Percentiles rank a stretch among this genome's conserved stretches.
These are phyloP conservation scores for Amanita rimosa DNA, from an alignment of 768 basidiomycete genomes.

Conservation along the genomic window DNA sequence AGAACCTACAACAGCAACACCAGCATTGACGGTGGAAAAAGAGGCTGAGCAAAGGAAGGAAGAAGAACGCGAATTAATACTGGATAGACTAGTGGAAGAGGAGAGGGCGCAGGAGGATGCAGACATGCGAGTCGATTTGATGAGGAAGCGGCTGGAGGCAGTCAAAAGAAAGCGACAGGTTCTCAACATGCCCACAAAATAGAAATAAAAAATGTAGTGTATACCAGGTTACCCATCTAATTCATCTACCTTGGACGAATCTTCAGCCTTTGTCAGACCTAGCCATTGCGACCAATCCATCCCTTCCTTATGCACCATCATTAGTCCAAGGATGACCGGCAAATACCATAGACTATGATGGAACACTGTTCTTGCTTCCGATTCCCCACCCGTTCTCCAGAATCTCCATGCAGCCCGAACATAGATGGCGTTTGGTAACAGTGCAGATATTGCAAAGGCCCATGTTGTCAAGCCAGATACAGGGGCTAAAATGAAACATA, in stretches of 20 bases:
- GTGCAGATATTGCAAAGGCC: constrained; percentile 69
- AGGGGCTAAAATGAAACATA: constrained; percentile 74
- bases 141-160: constrained; percentile 58
- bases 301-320: constrained; percentile 92
- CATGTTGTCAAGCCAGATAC: constrained; percentile 91
- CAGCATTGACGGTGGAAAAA: constrained; percentile 16
- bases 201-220: background rate
- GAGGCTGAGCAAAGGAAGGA: constrained; percentile 12
- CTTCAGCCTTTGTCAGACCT: constrained; percentile 18
- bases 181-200: background rate
- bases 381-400: constrained; percentile 61
- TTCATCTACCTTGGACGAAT: background rate
- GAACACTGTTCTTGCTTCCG: constrained; percentile 68
- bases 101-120: constrained; percentile 84
- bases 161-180: constrained; percentile 29
- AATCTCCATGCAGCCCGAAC: constrained; percentile 63
- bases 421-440: constrained; percentile 67
- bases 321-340: constrained; percentile 78
- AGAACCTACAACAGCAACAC: background rate
- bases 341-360: constrained; percentile 84
- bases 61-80: constrained; percentile 46
- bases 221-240: background rate
- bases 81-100: constrained; percentile 78
- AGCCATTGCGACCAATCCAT: constrained; percentile 66
- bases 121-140: constrained; percentile 55